phyloP scores from a whole-genome alignment of 164 flowering plant genomes.

The Protea cynaroides region DNA sequence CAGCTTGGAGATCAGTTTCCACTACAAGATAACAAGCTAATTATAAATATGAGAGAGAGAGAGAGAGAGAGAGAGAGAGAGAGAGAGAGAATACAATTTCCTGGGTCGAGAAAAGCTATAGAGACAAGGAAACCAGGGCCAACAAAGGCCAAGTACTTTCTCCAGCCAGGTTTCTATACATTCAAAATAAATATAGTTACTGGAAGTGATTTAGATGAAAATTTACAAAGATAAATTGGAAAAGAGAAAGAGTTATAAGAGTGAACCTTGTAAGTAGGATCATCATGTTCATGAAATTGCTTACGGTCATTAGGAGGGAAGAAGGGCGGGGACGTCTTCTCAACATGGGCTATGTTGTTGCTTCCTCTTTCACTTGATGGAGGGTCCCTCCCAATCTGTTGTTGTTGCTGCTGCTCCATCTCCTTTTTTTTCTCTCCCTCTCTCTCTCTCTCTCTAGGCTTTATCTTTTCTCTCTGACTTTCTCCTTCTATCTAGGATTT shows the following conservation, averaged over 20 bases:
- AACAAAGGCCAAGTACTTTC: conserved; percentile 21
- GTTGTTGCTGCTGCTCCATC: not conserved
- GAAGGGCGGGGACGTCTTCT: too few species aligned
- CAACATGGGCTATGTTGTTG: too few species aligned
- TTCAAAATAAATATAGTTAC: not conserved
- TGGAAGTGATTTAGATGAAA: not conserved
- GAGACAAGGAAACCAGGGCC: conserved; percentile 74
- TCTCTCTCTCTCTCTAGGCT: too few species aligned
- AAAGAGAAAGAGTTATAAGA: not conserved
- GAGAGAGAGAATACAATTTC: conserved; percentile 39
- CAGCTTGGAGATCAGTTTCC: conserved; percentile 84
- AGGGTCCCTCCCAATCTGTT: not conserved
- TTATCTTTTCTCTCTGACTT: too few species aligned
- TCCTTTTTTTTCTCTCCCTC: conserved; percentile 2
- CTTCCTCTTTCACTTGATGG: not conserved
- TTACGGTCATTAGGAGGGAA: not conserved
- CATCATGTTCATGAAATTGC: conserved; percentile 3
- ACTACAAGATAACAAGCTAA: conserved; percentile 32
- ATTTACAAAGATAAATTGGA: not conserved
- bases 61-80: conserved; percentile 8
- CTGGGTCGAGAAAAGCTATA: conserved; percentile 74
- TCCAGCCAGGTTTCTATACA: conserved; percentile 44
- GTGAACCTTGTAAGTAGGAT: conserved; percentile 11
- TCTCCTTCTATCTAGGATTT: too few species aligned
- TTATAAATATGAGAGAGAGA: not conserved